Conservation (phyloP, 768 basidiomycete genomes). For the Podaxis sp. region DNA sequence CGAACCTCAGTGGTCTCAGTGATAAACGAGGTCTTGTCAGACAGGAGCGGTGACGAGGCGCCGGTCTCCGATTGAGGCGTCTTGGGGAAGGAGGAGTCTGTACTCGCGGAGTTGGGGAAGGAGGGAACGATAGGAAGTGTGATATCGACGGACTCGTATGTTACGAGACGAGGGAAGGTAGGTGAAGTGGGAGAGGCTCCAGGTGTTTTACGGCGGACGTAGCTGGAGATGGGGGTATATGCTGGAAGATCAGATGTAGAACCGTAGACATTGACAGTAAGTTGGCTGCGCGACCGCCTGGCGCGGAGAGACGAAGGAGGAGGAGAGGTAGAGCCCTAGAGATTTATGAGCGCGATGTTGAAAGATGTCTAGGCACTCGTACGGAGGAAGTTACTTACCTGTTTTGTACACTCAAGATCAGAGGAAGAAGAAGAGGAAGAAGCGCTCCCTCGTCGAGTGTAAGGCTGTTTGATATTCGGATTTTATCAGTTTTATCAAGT, state of each 20-base stretch:
- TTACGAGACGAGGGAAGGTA: constrained; percentile 50
- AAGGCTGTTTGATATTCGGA: constrained; percentile 13
- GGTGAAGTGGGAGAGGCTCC: constrained; percentile 70
- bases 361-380: neutral
- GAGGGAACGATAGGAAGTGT: constrained; percentile 65
- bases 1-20: constrained; percentile 28
- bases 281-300: constrained; percentile 43
- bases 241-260: constrained; percentile 53
- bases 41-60: constrained; percentile 17
- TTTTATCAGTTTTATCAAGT: neutral
- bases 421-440: constrained; percentile 17
- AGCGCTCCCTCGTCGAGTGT: constrained; percentile 16
- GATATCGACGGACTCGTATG: constrained; percentile 47
- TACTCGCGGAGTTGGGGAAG: constrained; percentile 41
- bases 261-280: constrained; percentile 47
- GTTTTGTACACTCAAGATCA: constrained; percentile 10
- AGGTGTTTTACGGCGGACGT: constrained; percentile 77
- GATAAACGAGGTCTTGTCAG: constrained; percentile 17
- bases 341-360: neutral
- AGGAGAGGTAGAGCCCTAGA: constrained; percentile 36
- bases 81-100: constrained; percentile 38
- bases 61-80: constrained; percentile 37
- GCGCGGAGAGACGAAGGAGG: constrained; percentile 42
- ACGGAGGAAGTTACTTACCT: constrained; percentile 7
- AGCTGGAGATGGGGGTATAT: constrained; percentile 76